A percentile compares a stretch with the other conserved stretches of the same genome.
These are phyloP conservation scores for Coemansia sp. DNA, from an alignment of 192 early-diverging fungal species.

Conservation along the genomic window DNA sequence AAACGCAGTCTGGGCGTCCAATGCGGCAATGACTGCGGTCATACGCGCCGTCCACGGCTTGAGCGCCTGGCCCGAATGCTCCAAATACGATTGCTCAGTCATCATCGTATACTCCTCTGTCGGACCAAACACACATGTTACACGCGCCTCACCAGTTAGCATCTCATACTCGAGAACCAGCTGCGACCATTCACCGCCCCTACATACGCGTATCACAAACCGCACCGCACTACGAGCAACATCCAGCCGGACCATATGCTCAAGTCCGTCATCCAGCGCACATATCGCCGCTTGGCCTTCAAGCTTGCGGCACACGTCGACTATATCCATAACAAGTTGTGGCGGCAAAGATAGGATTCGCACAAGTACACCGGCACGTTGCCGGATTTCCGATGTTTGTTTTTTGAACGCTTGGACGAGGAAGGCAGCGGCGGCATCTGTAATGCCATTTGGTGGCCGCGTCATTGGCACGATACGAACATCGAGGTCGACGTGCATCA, in stretches of 20 bases:
- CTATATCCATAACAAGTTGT: slow-evolving; percentile 46
- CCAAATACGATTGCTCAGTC: not conserved
- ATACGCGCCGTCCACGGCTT: slow-evolving; percentile 20
- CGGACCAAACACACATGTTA: slow-evolving; percentile 13
- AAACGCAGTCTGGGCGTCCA: slow-evolving; percentile 34
- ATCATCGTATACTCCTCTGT: not conserved
- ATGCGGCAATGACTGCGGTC: slow-evolving; percentile 12
- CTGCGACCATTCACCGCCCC: slow-evolving; percentile 10
- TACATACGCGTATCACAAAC: not conserved
- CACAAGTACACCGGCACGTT: slow-evolving; percentile 40
- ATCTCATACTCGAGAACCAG: slow-evolving; percentile 27
- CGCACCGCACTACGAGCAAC: not conserved
- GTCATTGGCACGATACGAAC: slow-evolving; percentile 48
- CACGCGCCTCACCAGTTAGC: slow-evolving; percentile 17
- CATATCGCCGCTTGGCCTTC: slow-evolving; percentile 11
- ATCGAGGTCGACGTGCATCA: slow-evolving; percentile 40
- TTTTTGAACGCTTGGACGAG: slow-evolving; percentile 27
- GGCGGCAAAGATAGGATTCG: slow-evolving; percentile 42
- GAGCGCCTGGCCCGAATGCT: not conserved
- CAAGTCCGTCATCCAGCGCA: slow-evolving; percentile 20
- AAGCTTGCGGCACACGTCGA: slow-evolving; percentile 28
- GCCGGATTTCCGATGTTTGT: slow-evolving; percentile 25
- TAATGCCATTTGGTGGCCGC: slow-evolving; percentile 45
- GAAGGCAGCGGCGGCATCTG: slow-evolving; percentile 29
- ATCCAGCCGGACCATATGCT: slow-evolving; percentile 34